Evolutionary conservation across 2,329 filamentous ascomycete species (phyloP).

Genomic region (Ophiostoma piceae): DNA sequence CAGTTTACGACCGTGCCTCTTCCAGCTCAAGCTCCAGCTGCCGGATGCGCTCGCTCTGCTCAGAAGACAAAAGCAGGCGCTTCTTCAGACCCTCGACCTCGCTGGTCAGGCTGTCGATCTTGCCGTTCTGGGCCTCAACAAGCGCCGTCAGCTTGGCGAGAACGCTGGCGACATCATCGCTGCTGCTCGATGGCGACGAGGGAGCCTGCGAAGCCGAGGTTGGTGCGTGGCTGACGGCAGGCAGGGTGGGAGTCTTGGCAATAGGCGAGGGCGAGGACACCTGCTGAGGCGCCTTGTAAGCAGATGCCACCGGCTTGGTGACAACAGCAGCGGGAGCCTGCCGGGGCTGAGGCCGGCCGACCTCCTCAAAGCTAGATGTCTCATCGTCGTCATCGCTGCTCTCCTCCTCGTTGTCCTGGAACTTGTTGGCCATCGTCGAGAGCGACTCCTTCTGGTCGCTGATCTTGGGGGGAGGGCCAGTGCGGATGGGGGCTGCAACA

Average conservation of each 20-base stretch:
- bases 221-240: conserved; percentile 28
- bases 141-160: conserved; percentile 72
- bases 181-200: conserved; percentile 37
- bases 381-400: conserved; percentile 63
- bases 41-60: conserved; percentile 63
- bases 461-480: conserved; percentile 59
- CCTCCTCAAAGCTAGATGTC: conserved; percentile 80
- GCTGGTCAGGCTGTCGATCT: conserved; percentile 62
- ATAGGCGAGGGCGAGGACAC: conserved; percentile 25
- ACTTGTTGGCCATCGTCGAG: conserved; percentile 77
- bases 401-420: conserved; percentile 65
- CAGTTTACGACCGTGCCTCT: conserved; percentile 50
- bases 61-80: conserved; percentile 59
- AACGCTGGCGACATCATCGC: conserved; percentile 18
- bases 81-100: conserved; percentile 80
- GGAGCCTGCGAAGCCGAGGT: conserved; percentile 48
- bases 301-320: conserved; percentile 40
- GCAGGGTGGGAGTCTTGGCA: conserved; percentile 31
- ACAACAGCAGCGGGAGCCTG: conserved; percentile 23
- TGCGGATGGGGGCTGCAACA: conserved; percentile 32
- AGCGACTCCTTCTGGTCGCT: conserved; percentile 85
- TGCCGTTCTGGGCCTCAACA: conserved; percentile 68
- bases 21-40: conserved; percentile 64
- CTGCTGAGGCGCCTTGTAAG: conserved; percentile 36
- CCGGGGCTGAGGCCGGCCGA: conserved; percentile 68